Conservation (phyloP, 1,284 basidiomycete species). For the Ceratobasidium sp. region DNA sequence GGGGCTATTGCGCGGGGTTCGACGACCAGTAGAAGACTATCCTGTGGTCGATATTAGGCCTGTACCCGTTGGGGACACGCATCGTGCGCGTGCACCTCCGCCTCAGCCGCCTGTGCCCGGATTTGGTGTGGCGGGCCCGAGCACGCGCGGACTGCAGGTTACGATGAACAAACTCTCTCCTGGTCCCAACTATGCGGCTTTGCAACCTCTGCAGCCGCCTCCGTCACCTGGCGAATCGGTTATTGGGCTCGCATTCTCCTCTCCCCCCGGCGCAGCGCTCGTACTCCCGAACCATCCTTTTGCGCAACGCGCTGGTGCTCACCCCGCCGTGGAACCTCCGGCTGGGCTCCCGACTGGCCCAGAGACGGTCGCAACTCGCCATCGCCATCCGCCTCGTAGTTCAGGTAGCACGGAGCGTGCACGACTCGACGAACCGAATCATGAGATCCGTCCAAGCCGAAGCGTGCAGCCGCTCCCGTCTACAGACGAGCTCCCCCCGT, state of each 20-base stretch:
- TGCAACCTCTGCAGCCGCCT: slow-evolving; percentile 8
- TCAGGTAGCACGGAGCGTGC: slow-evolving; percentile 39
- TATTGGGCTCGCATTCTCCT: slow-evolving; percentile 40
- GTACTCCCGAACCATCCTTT: slow-evolving; percentile 37
- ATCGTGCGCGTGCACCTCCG: slow-evolving; percentile 36
- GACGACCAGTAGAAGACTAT: slow-evolving; percentile 14
- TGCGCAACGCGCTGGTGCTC: slow-evolving; percentile 34
- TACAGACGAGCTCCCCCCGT: background rate
- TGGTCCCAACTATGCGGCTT: background rate
- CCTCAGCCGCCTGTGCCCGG: slow-evolving; percentile 2
- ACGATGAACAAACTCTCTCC: background rate
- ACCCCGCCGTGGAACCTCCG: slow-evolving; percentile 19
- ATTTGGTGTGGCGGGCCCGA: slow-evolving; percentile 22
- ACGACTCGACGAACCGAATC: slow-evolving; percentile 19
- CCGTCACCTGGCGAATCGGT: slow-evolving; percentile 21
- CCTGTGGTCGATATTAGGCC: slow-evolving; percentile 37
- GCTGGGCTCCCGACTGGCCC: slow-evolving; percentile 22
- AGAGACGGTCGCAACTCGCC: slow-evolving; percentile 34
- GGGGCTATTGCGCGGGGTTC: slow-evolving; percentile 8
- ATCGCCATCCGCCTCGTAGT: slow-evolving; percentile 34
- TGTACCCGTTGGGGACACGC: slow-evolving; percentile 21
- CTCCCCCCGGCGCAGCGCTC: slow-evolving; percentile 8
- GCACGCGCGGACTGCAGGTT: background rate
- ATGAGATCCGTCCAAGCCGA: slow-evolving; percentile 4
- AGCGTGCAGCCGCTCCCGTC: background rate